A percentile compares a stretch with the other conserved stretches of the same genome.
These are phyloP conservation scores for Periconia sp. DNA, from an alignment of 2,329 filamentous ascomycete genomes.

Conservation along the genomic window DNA sequence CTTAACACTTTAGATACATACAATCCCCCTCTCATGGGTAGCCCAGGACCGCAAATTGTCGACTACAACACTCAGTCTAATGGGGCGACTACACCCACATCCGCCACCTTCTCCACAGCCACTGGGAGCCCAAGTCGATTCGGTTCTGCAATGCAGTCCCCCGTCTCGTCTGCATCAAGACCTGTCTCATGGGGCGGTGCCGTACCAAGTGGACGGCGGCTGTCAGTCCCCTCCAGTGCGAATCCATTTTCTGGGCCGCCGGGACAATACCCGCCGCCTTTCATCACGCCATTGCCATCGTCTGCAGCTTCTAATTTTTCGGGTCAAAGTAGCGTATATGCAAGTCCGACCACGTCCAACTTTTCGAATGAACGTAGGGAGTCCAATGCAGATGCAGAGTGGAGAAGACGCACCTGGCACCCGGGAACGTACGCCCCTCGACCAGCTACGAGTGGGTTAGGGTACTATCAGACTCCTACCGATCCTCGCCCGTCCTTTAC, in stretches of 20 bases:
- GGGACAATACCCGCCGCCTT: conserved; percentile 64
- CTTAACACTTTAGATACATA: conserved; percentile 66
- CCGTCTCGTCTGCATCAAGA: conserved; percentile 71
- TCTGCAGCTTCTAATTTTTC: conserved; percentile 61
- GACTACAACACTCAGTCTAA: conserved; percentile 70
- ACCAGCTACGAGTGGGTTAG: conserved; percentile 74
- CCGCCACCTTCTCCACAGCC: conserved; percentile 78
- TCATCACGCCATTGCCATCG: conserved; percentile 61
- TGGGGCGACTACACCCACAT: conserved; percentile 82
- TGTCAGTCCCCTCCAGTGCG: conserved; percentile 79
- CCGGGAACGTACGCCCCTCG: conserved; percentile 71
- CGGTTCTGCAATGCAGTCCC: conserved; percentile 72
- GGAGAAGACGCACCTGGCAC: conserved; percentile 89
- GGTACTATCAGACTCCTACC: conserved; percentile 75
- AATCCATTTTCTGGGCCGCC: conserved; percentile 76
- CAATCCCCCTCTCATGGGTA: conserved; percentile 65
- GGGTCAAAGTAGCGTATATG: conserved; percentile 66
- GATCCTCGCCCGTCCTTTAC: conserved; percentile 63
- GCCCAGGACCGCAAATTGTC: conserved; percentile 68
- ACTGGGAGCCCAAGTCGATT: conserved; percentile 76
- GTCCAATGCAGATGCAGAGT: conserved; percentile 75
- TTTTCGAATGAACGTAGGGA: conserved; percentile 71
- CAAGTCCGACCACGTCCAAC: conserved; percentile 69
- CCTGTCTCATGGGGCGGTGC: conserved; percentile 75
- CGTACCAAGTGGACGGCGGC: conserved; percentile 72